Conservation (phyloP, 805 yeast species). For the Blastobotrys robertii region DNA sequence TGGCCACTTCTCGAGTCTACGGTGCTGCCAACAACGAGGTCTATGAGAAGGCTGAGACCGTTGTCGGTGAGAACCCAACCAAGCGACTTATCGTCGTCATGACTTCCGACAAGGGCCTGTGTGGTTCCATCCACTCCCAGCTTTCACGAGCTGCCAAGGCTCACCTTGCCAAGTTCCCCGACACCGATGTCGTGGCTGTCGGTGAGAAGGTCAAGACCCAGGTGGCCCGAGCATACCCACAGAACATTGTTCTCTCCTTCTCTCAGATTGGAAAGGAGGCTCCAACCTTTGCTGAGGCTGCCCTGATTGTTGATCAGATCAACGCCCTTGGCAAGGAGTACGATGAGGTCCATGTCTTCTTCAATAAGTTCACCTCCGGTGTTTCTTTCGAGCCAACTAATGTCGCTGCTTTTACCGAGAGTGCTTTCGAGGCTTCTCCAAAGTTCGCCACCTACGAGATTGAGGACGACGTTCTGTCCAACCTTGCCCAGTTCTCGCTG, state of each 20-base stretch:
- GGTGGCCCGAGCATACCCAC: slow-evolving; percentile 71
- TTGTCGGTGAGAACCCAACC: slow-evolving; percentile 39
- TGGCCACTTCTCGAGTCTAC: slow-evolving; percentile 78
- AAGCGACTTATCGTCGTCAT: slow-evolving; percentile 78
- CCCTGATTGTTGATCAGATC: slow-evolving; percentile 81
- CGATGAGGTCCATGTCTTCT: slow-evolving; percentile 68
- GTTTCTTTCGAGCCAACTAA: slow-evolving; percentile 82
- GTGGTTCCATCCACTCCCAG: slow-evolving; percentile 97
- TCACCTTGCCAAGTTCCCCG: slow-evolving; percentile 51
- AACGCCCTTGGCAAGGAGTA: slow-evolving; percentile 45
- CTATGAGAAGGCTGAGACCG: slow-evolving; percentile 73
- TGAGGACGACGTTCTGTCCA: slow-evolving; percentile 44
- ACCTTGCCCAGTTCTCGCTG: slow-evolving; percentile 72
- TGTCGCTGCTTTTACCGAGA: slow-evolving; percentile 56
- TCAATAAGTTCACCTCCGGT: slow-evolving; percentile 80
- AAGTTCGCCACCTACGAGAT: slow-evolving; percentile 74
- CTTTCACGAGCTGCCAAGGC: slow-evolving; percentile 79
- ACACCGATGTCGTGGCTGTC: slow-evolving; percentile 71
- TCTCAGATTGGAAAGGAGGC: slow-evolving; percentile 94
- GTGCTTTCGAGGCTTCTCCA: slow-evolving; percentile 73
- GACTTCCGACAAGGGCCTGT: slow-evolving; percentile 95
- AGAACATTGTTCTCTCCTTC: slow-evolving; percentile 62
- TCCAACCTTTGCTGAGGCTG: slow-evolving; percentile 85
- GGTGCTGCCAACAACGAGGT: slow-evolving; percentile 72
- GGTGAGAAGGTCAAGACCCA: slow-evolving; percentile 95